phyloP scores from a whole-genome alignment of 371 early-diverging fungal species.

The Coemansia sp. region DNA sequence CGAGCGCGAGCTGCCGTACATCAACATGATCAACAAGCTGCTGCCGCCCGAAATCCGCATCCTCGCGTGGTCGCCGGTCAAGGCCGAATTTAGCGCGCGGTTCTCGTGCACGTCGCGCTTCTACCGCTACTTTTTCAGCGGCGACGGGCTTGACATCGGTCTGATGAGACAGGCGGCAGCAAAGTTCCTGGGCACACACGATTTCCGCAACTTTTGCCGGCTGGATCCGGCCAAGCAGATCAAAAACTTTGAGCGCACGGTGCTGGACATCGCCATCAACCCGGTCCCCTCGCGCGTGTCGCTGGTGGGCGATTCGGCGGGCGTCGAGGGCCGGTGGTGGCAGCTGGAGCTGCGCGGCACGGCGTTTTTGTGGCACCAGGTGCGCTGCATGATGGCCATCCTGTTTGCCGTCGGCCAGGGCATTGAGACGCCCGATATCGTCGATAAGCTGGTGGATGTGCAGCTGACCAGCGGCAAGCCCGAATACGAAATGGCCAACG shows the following conservation, averaged over 20 bases:
- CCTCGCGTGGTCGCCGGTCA: constrained; percentile 88
- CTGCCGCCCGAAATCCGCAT: constrained; percentile 90
- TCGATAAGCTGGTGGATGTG: constrained; percentile 61
- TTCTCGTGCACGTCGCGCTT: constrained; percentile 83
- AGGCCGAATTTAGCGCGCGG: constrained; percentile 78
- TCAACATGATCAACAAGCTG: constrained; percentile 78
- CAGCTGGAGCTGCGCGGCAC: constrained; percentile 72
- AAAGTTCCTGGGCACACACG: constrained; percentile 77
- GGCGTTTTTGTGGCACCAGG: constrained; percentile 97
- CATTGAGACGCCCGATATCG: constrained; percentile 61
- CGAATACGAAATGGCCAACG: constrained; percentile 82
- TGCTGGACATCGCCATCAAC: constrained; percentile 66
- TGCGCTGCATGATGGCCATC: constrained; percentile 93
- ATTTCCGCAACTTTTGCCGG: constrained; percentile 95
- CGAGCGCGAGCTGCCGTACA: constrained; percentile 69
- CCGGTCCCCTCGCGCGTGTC: constrained; percentile 47
- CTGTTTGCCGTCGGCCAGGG: constrained; percentile 82
- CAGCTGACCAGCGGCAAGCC: constrained; percentile 62
- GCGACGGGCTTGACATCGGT: constrained; percentile 58
- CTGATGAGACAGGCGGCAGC: constrained; percentile 75
- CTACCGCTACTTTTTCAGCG: constrained; percentile 91
- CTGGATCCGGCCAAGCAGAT: constrained; percentile 83
- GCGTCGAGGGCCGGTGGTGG: constrained; percentile 53
- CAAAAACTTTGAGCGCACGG: constrained; percentile 68
- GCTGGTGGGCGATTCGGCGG: constrained; percentile 18